Evolutionary conservation across 2,329 filamentous ascomycete species (phyloP).

Genomic region (Aureobasidium sp.): DNA sequence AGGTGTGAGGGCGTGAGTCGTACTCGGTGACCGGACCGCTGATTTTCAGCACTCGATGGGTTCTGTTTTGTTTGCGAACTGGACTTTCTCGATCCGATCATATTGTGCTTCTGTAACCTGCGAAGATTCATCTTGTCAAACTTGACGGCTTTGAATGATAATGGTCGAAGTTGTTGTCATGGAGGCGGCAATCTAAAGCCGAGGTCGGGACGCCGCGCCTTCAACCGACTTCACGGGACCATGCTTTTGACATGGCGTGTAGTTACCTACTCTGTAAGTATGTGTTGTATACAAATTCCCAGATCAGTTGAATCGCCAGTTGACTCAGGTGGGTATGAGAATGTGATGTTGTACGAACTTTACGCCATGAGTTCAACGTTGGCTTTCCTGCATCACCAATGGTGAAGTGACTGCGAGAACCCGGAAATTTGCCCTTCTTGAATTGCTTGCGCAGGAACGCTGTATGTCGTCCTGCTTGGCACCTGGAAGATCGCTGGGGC

Average conservation of each 20-base stretch:
- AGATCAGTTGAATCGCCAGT: neutral
- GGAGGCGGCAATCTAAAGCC: neutral
- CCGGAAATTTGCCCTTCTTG: neutral
- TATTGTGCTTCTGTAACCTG: conserved; percentile 1
- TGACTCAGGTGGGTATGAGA: neutral
- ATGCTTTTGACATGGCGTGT: neutral
- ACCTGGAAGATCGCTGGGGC: neutral
- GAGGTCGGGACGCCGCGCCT: neutral
- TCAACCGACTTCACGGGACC: neutral
- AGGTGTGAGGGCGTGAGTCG: neutral
- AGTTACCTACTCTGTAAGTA: neutral
- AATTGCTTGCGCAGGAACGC: neutral
- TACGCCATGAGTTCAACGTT: conserved; percentile 8
- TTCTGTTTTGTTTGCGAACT: neutral
- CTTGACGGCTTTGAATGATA: neutral
- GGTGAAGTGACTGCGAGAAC: neutral
- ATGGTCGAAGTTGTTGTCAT: neutral
- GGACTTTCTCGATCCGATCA: neutral
- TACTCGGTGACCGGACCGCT: neutral
- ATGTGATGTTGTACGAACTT: neutral
- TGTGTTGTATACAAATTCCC: neutral
- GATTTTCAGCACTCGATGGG: neutral
- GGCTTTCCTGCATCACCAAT: conserved; percentile 1
- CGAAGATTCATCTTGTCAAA: neutral
- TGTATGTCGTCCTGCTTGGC: neutral